Percentiles rank a stretch among this genome's conserved stretches.
Conservation (phyloP, 257 asterid species). For the Dorcoceras hygrometricum region DNA sequence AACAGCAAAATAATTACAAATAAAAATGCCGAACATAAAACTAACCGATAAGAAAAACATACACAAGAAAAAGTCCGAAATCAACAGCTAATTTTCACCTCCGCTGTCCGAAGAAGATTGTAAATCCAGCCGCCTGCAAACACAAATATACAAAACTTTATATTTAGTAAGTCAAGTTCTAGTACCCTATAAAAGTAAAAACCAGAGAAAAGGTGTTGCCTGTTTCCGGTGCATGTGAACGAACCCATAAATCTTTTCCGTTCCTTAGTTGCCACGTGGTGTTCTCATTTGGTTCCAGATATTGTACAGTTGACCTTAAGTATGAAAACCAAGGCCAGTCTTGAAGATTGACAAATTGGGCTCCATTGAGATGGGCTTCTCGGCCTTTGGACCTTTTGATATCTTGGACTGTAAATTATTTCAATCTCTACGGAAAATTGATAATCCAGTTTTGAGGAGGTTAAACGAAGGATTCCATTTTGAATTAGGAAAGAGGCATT, state of each 20-base stretch:
- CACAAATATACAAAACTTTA: too few relatives aligned
- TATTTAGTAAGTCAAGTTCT: neutral
- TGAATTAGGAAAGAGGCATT: too few relatives aligned
- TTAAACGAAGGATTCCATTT: slow-evolving; percentile 49
- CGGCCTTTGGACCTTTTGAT: too few relatives aligned
- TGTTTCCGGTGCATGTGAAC: neutral
- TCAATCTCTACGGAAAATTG: too few relatives aligned
- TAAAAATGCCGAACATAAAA: too few relatives aligned
- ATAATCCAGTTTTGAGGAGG: slow-evolving; percentile 62
- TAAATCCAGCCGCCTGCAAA: neutral
- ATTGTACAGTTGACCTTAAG: too few relatives aligned
- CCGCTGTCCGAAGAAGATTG: neutral
- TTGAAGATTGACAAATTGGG: too few relatives aligned
- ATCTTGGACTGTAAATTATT: too few relatives aligned
- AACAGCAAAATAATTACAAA: neutral
- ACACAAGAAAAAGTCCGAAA: neutral
- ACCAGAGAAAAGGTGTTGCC: neutral
- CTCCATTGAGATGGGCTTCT: too few relatives aligned
- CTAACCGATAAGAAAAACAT: neutral
- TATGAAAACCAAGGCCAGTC: too few relatives aligned
- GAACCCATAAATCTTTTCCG: neutral
- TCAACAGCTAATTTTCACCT: neutral
- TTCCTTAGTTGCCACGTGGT: neutral
- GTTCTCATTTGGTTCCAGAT: too few relatives aligned
- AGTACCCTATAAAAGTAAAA: neutral